phyloP scores from a whole-genome alignment of 2,329 filamentous ascomycete genomes.

The Lachnellula hyalina region DNA sequence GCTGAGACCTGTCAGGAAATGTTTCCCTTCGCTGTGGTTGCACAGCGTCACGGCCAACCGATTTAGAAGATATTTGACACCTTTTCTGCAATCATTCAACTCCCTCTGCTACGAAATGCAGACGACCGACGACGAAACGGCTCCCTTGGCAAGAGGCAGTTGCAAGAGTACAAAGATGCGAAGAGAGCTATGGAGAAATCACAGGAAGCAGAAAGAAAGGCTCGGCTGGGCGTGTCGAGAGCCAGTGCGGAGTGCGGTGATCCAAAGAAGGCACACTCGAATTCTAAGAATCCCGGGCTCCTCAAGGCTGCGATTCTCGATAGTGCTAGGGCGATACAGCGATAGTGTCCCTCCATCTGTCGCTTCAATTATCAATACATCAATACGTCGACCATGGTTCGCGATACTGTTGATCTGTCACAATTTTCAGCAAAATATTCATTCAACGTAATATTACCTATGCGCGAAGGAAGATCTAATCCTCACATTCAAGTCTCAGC shows the following conservation, averaged over 20 bases:
- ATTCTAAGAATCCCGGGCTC: slow-evolving; percentile 5
- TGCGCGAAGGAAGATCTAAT: background rate
- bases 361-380: background rate
- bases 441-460: background rate
- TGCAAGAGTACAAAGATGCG: slow-evolving; percentile 37
- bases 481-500: background rate
- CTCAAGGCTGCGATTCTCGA: slow-evolving; percentile 15
- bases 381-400: slow-evolving; percentile 3
- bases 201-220: slow-evolving; percentile 20
- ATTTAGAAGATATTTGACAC: slow-evolving; percentile 42
- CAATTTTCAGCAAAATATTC: slow-evolving; percentile 1
- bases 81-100: slow-evolving; percentile 43
- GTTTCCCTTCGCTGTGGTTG: slow-evolving; percentile 43
- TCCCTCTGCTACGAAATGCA: slow-evolving; percentile 42
- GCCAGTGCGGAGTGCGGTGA: slow-evolving; percentile 7
- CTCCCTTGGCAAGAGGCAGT: slow-evolving; percentile 36
- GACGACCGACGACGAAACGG: slow-evolving; percentile 40
- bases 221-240: slow-evolving; percentile 2
- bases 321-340: slow-evolving; percentile 3
- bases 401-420: slow-evolving; percentile 4
- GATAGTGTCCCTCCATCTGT: background rate
- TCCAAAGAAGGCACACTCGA: slow-evolving; percentile 1
- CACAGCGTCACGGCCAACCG: slow-evolving; percentile 38
- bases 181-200: slow-evolving; percentile 37
- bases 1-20: slow-evolving; percentile 42